A percentile compares a stretch with the other conserved stretches of the same genome.
These are phyloP conservation scores for Hydnomerulius pinastri DNA, from an alignment of 768 basidiomycete genomes.

Conservation along the genomic window DNA sequence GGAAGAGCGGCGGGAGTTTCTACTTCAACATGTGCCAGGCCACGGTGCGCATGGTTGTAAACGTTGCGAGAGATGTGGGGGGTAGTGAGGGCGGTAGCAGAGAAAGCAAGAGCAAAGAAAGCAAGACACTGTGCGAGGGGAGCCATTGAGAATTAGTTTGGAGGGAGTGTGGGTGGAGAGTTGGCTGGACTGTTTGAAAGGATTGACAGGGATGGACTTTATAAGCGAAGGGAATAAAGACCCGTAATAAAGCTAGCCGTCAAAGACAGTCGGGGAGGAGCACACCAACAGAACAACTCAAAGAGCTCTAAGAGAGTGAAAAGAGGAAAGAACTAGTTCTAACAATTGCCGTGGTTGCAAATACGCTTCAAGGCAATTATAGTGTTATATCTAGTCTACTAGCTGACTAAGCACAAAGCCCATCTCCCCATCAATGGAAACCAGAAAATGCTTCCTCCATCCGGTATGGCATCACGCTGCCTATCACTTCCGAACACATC, in stretches of 20 bases:
- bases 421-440: too few relatives aligned
- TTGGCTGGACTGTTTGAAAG: slow-evolving; percentile 8
- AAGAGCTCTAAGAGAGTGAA: background rate
- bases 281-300: background rate
- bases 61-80: slow-evolving; percentile 38
- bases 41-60: slow-evolving; percentile 23
- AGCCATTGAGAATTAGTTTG: slow-evolving; percentile 17
- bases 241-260: background rate
- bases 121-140: slow-evolving; percentile 46
- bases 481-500: too few relatives aligned
- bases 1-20: background rate
- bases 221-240: slow-evolving; percentile 10
- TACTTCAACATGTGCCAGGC: background rate
- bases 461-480: too few relatives aligned
- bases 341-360: background rate
- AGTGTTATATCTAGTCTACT: too few relatives aligned
- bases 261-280: slow-evolving; percentile 7
- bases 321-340: slow-evolving; percentile 7
- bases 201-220: slow-evolving; percentile 18
- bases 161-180: slow-evolving; percentile 13
- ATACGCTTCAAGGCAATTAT: background rate
- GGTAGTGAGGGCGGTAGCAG: slow-evolving; percentile 35
- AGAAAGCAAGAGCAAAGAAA: slow-evolving; percentile 44
- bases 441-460: too few relatives aligned
- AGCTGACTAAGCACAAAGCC: slow-evolving; percentile 5